Base-by-base conservation (phyloP, 441 rosid species). In the Kokia cookei region DNA sequence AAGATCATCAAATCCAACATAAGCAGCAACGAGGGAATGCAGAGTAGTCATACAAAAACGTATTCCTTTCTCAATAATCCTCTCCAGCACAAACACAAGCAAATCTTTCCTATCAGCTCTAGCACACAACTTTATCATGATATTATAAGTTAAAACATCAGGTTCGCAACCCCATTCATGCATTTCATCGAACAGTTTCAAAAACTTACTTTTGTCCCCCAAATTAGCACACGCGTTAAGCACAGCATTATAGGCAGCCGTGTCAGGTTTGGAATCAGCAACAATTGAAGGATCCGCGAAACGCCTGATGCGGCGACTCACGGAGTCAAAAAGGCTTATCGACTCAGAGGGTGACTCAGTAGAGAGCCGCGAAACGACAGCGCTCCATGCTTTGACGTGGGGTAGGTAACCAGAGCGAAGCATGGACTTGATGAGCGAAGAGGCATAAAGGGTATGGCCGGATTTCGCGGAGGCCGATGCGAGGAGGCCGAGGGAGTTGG, bases 181-280 rank as follows among this genome's bases (percentile, higher is more conserved):
- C 98, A 95, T 95, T 73, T 88, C 89, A 3, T 86, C 83, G 26
- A 95, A 95, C 86, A 93, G 80, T 50, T 87, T 80, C 81, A 79
- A 81, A 77, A 89, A 95, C 77, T 71, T 84, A 29, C 82, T 82
- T 37, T 77, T 76, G 69, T 93, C 94, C 27, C 98, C 98, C 73
- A 87, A 77, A 45, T 90, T 93, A 11, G 98, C 92, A 78, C 98
- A 95, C 37, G 98, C 99, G 69, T 95, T 95, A n/a, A 95, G 86
- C 68, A 81, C 99, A 1, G 89, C 94, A 63, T 93, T 95, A 73
- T 79, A 95, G 0, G 99, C 96, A 7, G 86, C 97, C 2, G 97
- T 91, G 63, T 95, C 98, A 0, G 99, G 98, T 77, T 78, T 84
- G 15, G 93, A 90, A 10, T 90, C 87, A 37, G 83, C 77, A 22